Percentiles rank a stretch among this genome's conserved stretches.
phyloP scores from a whole-genome alignment of 2,329 filamentous ascomycete genomes.

The Paradendryphiella salina region DNA sequence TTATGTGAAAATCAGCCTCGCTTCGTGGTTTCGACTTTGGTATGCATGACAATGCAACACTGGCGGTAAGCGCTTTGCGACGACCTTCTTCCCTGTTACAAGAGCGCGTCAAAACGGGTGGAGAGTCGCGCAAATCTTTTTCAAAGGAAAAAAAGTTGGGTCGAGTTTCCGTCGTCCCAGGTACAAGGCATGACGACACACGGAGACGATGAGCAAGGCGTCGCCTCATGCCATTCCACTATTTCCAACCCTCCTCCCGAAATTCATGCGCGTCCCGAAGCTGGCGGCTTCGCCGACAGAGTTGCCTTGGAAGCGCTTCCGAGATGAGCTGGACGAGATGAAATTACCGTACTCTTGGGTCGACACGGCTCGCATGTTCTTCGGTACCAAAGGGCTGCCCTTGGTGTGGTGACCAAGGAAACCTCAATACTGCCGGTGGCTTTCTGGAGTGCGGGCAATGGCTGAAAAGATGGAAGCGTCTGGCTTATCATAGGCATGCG shows the following conservation, averaged over 20 bases:
- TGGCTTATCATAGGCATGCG: no score
- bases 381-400: slow-evolving; percentile 9
- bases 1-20: no score
- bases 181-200: background rate
- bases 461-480: background rate
- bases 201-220: background rate
- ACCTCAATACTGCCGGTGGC: slow-evolving; percentile 11
- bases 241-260: background rate
- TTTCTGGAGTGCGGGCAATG: background rate
- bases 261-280: background rate
- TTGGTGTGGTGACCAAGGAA: slow-evolving; percentile 6
- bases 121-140: no score
- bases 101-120: background rate
- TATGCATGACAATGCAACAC: background rate
- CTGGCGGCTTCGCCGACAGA: slow-evolving; percentile 3
- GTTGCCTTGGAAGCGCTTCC: background rate
- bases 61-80: background rate
- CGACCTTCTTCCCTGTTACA: background rate
- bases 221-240: background rate
- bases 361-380: slow-evolving; percentile 9
- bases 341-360: slow-evolving; percentile 7
- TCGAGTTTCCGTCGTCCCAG: background rate
- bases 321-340: slow-evolving; percentile 2
- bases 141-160: background rate
- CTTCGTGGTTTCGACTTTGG: no score